Evolutionary conservation across 2,329 filamentous ascomycete species (phyloP), one percentile per base, ranked within the genome.

Genomic region (Nigrospora oryzae): DNA sequence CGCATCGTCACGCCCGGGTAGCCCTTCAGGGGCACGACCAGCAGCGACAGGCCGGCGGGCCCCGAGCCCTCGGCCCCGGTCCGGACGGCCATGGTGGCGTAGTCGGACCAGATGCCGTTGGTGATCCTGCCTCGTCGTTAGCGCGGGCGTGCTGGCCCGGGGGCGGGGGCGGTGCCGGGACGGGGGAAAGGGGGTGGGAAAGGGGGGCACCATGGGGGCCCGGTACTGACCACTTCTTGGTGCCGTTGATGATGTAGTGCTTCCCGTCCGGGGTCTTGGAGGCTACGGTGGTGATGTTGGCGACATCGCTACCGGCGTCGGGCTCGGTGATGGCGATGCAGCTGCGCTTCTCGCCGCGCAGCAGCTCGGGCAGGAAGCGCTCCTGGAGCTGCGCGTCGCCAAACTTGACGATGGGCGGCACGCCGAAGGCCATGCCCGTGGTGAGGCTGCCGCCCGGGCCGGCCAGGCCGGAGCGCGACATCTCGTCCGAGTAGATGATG

Each of bases 281-380:
- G 2, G 84, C 85, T 0, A 79, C 84, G 0, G 84, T 88, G 4
- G 73, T 72, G 51, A 89, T 84, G 54, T 83, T 84, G 7, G 83
- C 82, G 2, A 89, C 86, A 57, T 89, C 85, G 43, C 75, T 81
- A 0, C 86, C 85, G 0, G 84, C 84, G 43, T 79, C 79, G 0
- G 86, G 86, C 58, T 90, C 86, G 0, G 86, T 90, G 54, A 90
- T 88, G 11, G 85, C 86, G 52, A 90, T 88, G 56, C 85, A 89
- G 13, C 72, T 71, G 36, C 84, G 70, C 63, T 81, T 86, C 57
- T 72, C 74, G 7, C 83, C 82, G 0, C 73, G 75, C 12, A 89
- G 67, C 1, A 89, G 68, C 42, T 85, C 82, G 0, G 84, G 84
- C 8, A 89, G 66, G 51, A 84, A 81, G 11, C 73, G 69, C 51